Conservation (phyloP, 208 protist genomes). For the Lotmaria passim region DNA sequence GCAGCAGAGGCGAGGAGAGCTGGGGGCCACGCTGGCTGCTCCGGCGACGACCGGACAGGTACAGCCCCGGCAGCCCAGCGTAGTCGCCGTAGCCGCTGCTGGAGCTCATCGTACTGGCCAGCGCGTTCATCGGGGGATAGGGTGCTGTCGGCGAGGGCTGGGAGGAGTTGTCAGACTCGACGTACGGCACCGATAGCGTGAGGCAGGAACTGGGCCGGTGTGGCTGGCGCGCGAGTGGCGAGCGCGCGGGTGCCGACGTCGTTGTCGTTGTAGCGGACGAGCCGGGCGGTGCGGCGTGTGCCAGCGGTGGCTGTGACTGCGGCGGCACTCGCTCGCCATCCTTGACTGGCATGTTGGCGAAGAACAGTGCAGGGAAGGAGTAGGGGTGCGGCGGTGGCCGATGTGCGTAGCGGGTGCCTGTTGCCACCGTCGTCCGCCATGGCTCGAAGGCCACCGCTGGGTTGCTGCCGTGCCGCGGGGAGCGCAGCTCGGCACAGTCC, state of each 20-base stretch:
- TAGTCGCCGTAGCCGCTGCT: background rate
- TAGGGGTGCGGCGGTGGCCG: slow-evolving; percentile 18
- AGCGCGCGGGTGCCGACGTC: background rate
- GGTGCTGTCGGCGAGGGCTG: too few relatives aligned
- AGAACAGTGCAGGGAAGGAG: background rate
- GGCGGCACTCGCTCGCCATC: too few relatives aligned
- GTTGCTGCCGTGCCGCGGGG: background rate
- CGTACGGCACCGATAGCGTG: too few relatives aligned
- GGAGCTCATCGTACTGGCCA: too few relatives aligned
- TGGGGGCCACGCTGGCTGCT: background rate
- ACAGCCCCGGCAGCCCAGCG: slow-evolving; percentile 1
- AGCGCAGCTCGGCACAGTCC: background rate
- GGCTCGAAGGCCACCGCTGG: slow-evolving; percentile 14
- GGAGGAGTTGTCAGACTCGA: too few relatives aligned
- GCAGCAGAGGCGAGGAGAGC: background rate
- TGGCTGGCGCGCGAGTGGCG: too few relatives aligned
- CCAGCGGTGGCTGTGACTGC: too few relatives aligned
- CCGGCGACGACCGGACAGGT: slow-evolving; percentile 11
- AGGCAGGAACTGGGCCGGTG: too few relatives aligned
- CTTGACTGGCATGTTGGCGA: background rate
- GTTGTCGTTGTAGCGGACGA: background rate
- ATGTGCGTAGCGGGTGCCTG: slow-evolving; percentile 15
- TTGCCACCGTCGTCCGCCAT: slow-evolving; percentile 21
- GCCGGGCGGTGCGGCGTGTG: background rate
- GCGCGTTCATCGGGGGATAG: too few relatives aligned